Base-by-base conservation (phyloP, 2,329 filamentous ascomycete genomes). In the Ceratocystis cacaofunesta region DNA sequence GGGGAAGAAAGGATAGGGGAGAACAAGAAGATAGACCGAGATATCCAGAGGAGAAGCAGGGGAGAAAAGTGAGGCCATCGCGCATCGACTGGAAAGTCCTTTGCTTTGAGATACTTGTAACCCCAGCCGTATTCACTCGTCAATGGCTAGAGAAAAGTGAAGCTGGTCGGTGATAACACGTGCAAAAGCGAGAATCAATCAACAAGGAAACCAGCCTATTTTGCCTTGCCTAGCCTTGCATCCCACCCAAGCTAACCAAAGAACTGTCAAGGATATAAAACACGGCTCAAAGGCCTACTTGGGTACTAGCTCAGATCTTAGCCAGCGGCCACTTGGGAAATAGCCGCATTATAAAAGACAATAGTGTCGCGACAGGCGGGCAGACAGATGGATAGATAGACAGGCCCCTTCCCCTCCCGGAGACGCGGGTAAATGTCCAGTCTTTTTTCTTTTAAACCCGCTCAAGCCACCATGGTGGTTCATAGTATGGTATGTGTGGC, bases 281-380 rank as follows among this genome's bases (percentile, higher is more conserved):
- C 7, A 58, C 55, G 55, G 55, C 28, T 36, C 28, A 32, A 36
- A 58, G 55, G 55, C 55, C 55, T 58, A 58, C 28, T 58, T 58
- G 17, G 17, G 55, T 8, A 36, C 17, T 58, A 58, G 55, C 55
- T 58, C 55, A 58, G 55, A 58, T 58, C 55, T 32, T n/a, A 30
- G 28, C 32, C 55, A 30, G 28, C 55, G 55, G 55, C 55, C 55
- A 58, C 55, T 58, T 30, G 17, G 12, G 7, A 58, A 58, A 58
- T 58, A 58, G 55, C 55, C 55, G 55, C 28, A 58, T 58, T 6
- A 36, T 58, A 36, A 58, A 58, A 58, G 28, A 58, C 55, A 58
- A 58, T 58, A 58, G 55, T 58, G 55, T 58, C 28, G 28, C 7
- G 28, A 58, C 55, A 32, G 30, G 25, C 25, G 30, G 32, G 6